Evolutionary conservation across 148 eudicot genomes (phyloP), one percentile per base, ranked within the genome.

Genomic region (Mesembryanthemum crystallinum): DNA sequence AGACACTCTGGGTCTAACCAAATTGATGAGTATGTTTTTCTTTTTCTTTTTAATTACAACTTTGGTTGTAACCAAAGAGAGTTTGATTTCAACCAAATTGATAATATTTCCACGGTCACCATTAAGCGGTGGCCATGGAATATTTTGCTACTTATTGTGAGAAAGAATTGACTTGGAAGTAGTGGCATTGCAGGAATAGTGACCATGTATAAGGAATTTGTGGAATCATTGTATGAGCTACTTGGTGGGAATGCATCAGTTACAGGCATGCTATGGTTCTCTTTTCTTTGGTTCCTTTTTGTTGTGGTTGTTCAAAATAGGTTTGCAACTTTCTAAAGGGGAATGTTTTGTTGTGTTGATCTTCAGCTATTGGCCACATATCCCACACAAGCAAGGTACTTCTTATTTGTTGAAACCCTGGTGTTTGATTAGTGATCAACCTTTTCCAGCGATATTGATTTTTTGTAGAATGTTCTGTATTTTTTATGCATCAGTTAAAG

Each of bases 281-380:
- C 70, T 67, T 39, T 59, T 24, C 52, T 80, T 42, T 72, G 3
- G 47, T 35, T 24, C 74, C 14, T 39, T 35, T 33, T 69, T 37
- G 47, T 12, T 58, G 49, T 70, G 14, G 5, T 69, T 69, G 35
- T 29, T 28, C 28, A 51, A 52, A 63, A 72, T 39, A 29, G 28
- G 29, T 29, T 23, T 24, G 33, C 23, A 37, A 76, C 55, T 37
- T 52, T 30, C 69, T 64, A 24, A 82, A 73, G 66, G 75, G 71
- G 72, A 57, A 78, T 82, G 61, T 78, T 73, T 43, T 70, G 68
- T 84, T 82, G 67, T 78, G 72, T 83, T 86, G 78, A 73, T 84
- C 63, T 76, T 73, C 97, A 94, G 98, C 88, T 77, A 79, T 94
- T 78, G 93, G 95, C 32, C 93, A 94, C 81, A 78, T 94, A 67